phyloP scores from a whole-genome alignment of 495 filamentous ascomycete species.

The Astrothelium macrocarpum region DNA sequence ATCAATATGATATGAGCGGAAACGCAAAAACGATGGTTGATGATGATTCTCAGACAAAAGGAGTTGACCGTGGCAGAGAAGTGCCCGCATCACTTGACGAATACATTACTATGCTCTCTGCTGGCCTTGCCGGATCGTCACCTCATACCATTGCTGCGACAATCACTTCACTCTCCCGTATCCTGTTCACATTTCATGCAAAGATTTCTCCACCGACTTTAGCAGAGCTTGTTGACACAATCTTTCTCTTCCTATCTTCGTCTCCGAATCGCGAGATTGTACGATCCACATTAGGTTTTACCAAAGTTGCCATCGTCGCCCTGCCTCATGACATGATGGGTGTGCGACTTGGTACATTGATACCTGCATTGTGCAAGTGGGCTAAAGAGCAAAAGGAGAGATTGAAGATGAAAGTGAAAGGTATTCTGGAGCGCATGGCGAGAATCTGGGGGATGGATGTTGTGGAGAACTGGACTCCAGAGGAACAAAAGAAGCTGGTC shows the following conservation, averaged over 20 bases:
- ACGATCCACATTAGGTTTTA: conserved; percentile 81
- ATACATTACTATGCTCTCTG: conserved; percentile 96
- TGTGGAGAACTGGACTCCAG: conserved; percentile 66
- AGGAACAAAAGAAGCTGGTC: conserved; percentile 81
- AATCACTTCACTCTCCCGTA: conserved; percentile 81
- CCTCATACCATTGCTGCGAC: conserved; percentile 94
- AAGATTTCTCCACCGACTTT: conserved; percentile 50
- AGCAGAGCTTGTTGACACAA: conserved; percentile 74
- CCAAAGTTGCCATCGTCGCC: conserved; percentile 87
- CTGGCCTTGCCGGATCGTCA: conserved; percentile 79
- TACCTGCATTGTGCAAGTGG: conserved; percentile 91
- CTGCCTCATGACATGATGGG: conserved; percentile 66
- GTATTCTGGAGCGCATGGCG: conserved; percentile 88
- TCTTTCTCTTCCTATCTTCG: conserved; percentile 88
- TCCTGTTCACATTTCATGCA: conserved; percentile 77
- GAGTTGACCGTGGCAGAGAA: conserved; percentile 17
- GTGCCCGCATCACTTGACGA: conserved; percentile 76
- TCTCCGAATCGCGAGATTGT: conserved; percentile 89
- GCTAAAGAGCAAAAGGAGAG: conserved; percentile 95
- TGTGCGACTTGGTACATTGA: conserved; percentile 58
- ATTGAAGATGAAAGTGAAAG: conserved; percentile 92
- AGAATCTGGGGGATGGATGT: conserved; percentile 74
- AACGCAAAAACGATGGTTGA: background rate
- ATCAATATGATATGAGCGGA: background rate
- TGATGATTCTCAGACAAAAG: conserved; percentile 48